Conservation (phyloP, 371 early-diverging fungal species). For the Quaeritorhiza haematococci region DNA sequence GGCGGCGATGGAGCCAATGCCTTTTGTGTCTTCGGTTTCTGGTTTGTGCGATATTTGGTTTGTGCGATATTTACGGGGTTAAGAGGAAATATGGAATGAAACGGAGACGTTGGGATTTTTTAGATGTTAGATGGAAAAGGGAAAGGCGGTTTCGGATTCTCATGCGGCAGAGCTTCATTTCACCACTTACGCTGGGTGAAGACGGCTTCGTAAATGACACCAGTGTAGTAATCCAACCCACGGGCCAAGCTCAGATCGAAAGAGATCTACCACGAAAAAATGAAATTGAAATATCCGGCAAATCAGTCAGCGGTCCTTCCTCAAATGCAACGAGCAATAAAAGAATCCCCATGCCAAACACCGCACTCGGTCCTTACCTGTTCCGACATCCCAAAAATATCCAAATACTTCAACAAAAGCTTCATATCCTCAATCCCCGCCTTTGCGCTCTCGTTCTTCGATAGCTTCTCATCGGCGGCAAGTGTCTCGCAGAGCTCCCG, state of each 20-base stretch:
- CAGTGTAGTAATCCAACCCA: constrained; percentile 99
- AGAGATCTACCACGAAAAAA: constrained; percentile 46
- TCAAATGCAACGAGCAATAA: too few species aligned
- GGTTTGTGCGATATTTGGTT: too few species aligned
- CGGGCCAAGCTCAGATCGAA: constrained; percentile 96
- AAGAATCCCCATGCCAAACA: neutral
- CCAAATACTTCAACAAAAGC: constrained; percentile 79
- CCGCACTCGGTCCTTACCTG: constrained; percentile 38
- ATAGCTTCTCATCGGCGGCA: constrained; percentile 56
- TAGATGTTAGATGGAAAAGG: neutral
- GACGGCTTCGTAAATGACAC: constrained; percentile 98
- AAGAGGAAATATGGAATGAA: neutral
- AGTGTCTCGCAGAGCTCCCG: constrained; percentile 73
- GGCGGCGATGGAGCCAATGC: constrained; percentile 97
- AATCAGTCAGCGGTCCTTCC: neutral
- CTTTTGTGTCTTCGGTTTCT: constrained; percentile 66
- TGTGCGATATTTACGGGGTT: too few species aligned
- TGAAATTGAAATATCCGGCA: neutral
- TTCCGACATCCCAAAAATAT: constrained; percentile 69
- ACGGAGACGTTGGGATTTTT: neutral
- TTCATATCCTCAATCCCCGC: constrained; percentile 87
- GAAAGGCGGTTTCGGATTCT: neutral
- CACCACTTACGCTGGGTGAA: constrained; percentile 34
- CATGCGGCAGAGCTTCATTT: too few species aligned
- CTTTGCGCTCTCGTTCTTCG: constrained; percentile 64